Conservation (phyloP, 2,329 filamentous ascomycete genomes). For the Cordyceps javanica region DNA sequence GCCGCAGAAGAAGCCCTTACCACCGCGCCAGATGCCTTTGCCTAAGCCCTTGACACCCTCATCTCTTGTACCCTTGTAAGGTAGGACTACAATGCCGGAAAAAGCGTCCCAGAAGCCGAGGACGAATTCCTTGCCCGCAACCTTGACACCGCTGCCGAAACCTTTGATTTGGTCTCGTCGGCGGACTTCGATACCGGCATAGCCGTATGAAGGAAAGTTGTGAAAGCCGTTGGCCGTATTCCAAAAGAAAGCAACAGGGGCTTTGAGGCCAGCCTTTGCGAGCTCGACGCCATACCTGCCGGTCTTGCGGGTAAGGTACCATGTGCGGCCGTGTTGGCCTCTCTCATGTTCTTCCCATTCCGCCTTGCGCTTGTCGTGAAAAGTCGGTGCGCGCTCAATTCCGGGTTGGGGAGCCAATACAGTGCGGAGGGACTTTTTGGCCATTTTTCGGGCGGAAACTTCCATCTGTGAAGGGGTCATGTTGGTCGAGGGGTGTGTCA, state of each 20-base stretch:
- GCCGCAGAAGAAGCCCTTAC: constrained; percentile 37
- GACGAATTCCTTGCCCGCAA: constrained; percentile 58
- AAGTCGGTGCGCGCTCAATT: constrained; percentile 15
- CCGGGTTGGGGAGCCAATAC: constrained; percentile 37
- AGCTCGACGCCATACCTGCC: constrained; percentile 54
- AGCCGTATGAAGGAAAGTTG: constrained; percentile 60
- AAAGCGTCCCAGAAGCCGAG: constrained; percentile 64
- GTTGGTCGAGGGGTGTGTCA: neutral
- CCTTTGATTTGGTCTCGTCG: constrained; percentile 62
- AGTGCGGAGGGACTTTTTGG: constrained; percentile 35
- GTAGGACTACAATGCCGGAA: constrained; percentile 59
- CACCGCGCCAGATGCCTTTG: constrained; percentile 48
- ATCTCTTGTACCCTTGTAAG: constrained; percentile 55
- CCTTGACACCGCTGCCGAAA: constrained; percentile 50
- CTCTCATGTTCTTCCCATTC: constrained; percentile 22
- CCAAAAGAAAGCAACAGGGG: constrained; percentile 63
- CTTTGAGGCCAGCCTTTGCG: constrained; percentile 53
- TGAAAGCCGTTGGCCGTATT: constrained; percentile 67
- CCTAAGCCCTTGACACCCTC: constrained; percentile 55
- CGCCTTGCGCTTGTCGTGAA: constrained; percentile 19
- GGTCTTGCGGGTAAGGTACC: constrained; percentile 31
- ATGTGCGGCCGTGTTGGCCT: constrained; percentile 21
- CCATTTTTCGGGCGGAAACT: constrained; percentile 23
- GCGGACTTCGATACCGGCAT: constrained; percentile 59
- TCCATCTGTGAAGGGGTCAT: constrained; percentile 25